Conservation (phyloP, 352 stramenopile species). For the Pythium coloratum region DNA sequence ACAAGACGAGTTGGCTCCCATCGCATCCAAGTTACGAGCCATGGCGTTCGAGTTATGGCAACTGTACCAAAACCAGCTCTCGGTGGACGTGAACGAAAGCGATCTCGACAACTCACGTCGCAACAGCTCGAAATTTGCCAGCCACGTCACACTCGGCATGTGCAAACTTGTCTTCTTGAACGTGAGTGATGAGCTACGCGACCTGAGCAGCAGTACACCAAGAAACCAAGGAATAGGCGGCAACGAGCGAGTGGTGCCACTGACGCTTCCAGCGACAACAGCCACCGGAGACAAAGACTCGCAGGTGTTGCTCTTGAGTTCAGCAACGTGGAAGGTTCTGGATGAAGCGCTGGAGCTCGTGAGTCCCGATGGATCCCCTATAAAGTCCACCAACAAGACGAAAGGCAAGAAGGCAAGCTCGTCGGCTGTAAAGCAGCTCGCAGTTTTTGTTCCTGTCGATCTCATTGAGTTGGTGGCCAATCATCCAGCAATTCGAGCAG, state of each 20-base stretch:
- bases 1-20: constrained; percentile 27
- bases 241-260: constrained; percentile 2
- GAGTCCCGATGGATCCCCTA: neutral
- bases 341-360: constrained; percentile 45
- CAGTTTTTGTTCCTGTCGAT: constrained; percentile 54
- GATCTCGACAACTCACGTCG: constrained; percentile 52
- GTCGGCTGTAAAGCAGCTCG: constrained; percentile 44
- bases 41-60: constrained; percentile 72
- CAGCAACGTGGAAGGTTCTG: constrained; percentile 59
- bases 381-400: constrained; percentile 7
- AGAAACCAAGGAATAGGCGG: neutral
- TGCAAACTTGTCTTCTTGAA: constrained; percentile 58
- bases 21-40: constrained; percentile 34
- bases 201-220: constrained; percentile 9
- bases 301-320: constrained; percentile 47
- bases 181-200: constrained; percentile 47
- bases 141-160: constrained; percentile 45
- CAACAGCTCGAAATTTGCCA: constrained; percentile 56
- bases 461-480: constrained; percentile 39
- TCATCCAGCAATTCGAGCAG: constrained; percentile 37
- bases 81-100: constrained; percentile 57
- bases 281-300: neutral
- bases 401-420: constrained; percentile 18
- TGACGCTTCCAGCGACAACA: constrained; percentile 6
- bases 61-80: constrained; percentile 80